Base-by-base conservation (phyloP, 352 stramenopile genomes). In the Phytophthora sansomeana region DNA sequence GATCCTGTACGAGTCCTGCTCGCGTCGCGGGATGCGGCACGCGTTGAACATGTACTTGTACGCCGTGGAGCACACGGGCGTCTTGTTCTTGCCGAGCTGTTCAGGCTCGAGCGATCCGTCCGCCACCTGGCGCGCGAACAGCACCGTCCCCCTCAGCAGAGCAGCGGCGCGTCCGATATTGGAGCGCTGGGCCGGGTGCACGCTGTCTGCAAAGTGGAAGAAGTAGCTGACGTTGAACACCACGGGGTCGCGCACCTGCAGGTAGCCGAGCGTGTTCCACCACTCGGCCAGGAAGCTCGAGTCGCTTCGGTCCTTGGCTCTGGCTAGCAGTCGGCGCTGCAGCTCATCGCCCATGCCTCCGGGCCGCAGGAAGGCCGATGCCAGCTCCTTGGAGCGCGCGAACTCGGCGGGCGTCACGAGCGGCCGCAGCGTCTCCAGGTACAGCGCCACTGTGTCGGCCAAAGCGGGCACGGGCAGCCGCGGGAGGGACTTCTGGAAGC, bases 1-100 rank as follows among this genome's bases (percentile, higher is more conserved):
- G 80, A 86, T 98, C 75, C 72, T 83, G 78, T 91, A 91, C 79
- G 69, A 87, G 73, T 97, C 89, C 17, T 78, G 70, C 33, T 77
- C 59, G 19, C 81, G 79, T 32, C 63, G 83, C 26, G 97, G 97
- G 62, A 99, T 93, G 44, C 96, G 88, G 71, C 93, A 98, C 1
- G 93, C 89, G 75, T 99, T 98, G 78, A 99, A 97, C 87, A 97
- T 97, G 81, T 96, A 97, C 81, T 96, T 97, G 82, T 96, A 97
- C 29, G 91, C 90, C 3, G 87, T 96, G 4, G 91, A 87, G 73
- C 95, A 98, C 13, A 99, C 64, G 5, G 93, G 92, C 42, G 83
- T 98, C 58, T 97, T 90, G 49, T 93, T 92, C 42, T 83, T 78
- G 32, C 96, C 93, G 13, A 98, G 85, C 38, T 81, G 92, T 63